Evolutionary conservation across 768 basidiomycete species (phyloP).

Genomic region (Mycena alexandri): DNA sequence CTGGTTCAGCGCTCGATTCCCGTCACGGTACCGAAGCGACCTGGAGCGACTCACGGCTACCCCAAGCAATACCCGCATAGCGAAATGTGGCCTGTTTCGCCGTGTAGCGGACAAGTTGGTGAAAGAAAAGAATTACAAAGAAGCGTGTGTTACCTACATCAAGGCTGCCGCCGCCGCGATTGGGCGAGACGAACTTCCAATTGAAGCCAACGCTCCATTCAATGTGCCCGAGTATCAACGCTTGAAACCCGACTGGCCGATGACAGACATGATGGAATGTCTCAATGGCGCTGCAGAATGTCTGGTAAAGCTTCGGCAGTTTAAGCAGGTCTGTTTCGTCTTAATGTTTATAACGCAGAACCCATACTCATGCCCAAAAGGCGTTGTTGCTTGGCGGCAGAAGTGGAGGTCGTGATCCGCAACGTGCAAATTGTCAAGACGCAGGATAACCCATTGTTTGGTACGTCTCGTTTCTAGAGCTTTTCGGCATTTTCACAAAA

Average conservation of each 20-base stretch:
- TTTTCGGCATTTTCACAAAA: not conserved
- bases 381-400: constrained; percentile 47
- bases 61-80: not conserved
- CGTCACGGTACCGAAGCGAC: no score
- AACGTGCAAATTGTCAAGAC: constrained; percentile 38
- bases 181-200: constrained; percentile 10
- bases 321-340: constrained; percentile 7
- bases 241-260: not conserved
- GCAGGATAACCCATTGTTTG: constrained; percentile 26
- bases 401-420: constrained; percentile 44
- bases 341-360: not conserved
- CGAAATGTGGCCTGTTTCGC: not conserved
- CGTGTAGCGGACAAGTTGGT: constrained; percentile 1
- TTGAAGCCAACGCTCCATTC: not conserved
- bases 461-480: constrained; percentile 28
- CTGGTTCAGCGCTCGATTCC: no score
- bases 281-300: constrained; percentile 21
- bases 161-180: not conserved
- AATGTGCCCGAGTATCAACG: constrained; percentile 6
- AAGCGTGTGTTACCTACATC: constrained; percentile 4
- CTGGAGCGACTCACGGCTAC: no score
- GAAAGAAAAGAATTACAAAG: constrained; percentile 23
- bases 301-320: not conserved
- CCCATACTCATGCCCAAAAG: constrained; percentile 29
- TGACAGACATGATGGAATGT: constrained; percentile 16